Evolutionary conservation across 2,329 filamentous ascomycete genomes (phyloP).

Genomic region (Exophiala dermatitidis): DNA sequence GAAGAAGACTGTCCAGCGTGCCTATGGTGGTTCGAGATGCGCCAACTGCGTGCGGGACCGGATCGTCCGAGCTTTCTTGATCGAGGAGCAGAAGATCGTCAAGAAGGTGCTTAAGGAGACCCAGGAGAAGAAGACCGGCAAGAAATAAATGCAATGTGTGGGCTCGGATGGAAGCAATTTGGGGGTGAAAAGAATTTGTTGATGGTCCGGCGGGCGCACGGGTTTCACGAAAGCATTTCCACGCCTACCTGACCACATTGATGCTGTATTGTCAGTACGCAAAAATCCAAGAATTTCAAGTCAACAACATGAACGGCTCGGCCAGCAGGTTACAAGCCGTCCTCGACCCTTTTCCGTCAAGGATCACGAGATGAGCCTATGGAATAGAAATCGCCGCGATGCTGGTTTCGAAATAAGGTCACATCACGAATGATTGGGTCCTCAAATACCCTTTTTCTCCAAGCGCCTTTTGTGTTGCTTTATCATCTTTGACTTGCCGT

Average conservation of each 20-base stretch:
- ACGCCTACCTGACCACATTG: neutral
- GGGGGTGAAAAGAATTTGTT: constrained; percentile 1
- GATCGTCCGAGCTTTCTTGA: constrained; percentile 95
- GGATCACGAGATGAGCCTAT: neutral
- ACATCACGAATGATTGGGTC: neutral
- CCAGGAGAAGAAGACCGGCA: constrained; percentile 64
- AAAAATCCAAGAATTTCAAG: neutral
- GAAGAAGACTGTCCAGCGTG: constrained; percentile 98
- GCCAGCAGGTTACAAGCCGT: neutral
- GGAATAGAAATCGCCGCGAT: neutral
- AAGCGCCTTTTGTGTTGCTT: neutral
- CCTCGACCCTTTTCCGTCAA: neutral
- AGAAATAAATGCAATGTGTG: constrained; percentile 44
- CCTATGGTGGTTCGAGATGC: constrained; percentile 97
- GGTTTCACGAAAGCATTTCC: neutral
- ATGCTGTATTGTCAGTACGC: neutral
- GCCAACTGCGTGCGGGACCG: constrained; percentile 98
- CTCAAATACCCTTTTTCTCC: too few species aligned
- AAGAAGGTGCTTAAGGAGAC: constrained; percentile 99
- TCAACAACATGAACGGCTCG: neutral
- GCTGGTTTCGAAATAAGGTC: neutral
- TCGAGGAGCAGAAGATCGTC: constrained; percentile 99
- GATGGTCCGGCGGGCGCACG: constrained; percentile 1
- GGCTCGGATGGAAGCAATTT: neutral
- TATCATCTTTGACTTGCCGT: neutral